Conservation (phyloP, 2,329 filamentous ascomycete genomes). For the Exophiala dermatitidis region DNA sequence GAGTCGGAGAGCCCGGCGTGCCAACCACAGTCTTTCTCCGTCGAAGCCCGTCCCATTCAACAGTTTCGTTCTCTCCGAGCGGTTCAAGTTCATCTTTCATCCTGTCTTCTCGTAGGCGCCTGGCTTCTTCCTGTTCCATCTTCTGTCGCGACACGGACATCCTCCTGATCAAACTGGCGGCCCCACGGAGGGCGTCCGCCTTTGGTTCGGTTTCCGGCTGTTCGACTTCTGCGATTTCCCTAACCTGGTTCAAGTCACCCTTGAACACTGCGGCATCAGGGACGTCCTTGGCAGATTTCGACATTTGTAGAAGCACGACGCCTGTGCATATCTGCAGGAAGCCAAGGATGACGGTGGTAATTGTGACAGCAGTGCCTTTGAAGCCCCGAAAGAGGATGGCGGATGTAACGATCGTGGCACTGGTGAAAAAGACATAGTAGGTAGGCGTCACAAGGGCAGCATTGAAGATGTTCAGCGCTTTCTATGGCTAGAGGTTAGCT, state of each 20-base stretch:
- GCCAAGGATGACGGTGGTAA: constrained; percentile 83
- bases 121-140: constrained; percentile 72
- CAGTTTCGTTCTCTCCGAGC: constrained; percentile 69
- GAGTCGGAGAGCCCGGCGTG: constrained; percentile 39
- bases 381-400: constrained; percentile 89
- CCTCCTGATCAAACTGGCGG: constrained; percentile 78
- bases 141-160: constrained; percentile 68
- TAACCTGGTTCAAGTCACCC: constrained; percentile 88
- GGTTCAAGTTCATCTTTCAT: constrained; percentile 62
- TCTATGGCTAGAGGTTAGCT: constrained; percentile 50
- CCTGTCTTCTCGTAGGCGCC: constrained; percentile 71
- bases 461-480: constrained; percentile 96
- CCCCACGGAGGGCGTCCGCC: constrained; percentile 87
- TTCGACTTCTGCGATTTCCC: constrained; percentile 89
- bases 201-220: constrained; percentile 95
- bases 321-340: constrained; percentile 92
- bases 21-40: constrained; percentile 57
- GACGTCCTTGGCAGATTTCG: constrained; percentile 95
- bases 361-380: constrained; percentile 72
- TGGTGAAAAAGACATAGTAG: constrained; percentile 98
- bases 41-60: constrained; percentile 88
- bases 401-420: constrained; percentile 87
- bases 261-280: constrained; percentile 87
- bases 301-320: constrained; percentile 88
- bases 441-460: constrained; percentile 94